Base-by-base conservation (phyloP, 139 green algal species). In the Diplosphaera chodatii region DNA sequence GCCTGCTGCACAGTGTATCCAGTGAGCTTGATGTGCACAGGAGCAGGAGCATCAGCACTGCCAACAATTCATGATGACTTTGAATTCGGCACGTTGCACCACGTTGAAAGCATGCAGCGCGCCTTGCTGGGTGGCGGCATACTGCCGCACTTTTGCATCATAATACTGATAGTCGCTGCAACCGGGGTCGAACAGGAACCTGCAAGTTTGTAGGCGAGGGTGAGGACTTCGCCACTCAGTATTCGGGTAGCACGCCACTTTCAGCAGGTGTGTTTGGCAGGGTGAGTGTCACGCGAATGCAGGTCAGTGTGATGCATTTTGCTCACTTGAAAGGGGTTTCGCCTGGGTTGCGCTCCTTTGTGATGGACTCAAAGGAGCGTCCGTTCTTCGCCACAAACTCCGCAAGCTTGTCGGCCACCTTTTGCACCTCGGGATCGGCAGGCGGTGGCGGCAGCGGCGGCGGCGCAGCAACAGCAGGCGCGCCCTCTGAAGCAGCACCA, bases 311-410 rank as follows among this genome's bases (percentile, higher is more conserved):
- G n/a, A n/a, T n/a, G n/a, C n/a, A n/a, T n/a, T n/a, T n/a, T n/a
- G 10, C 48, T 59, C 66, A 90, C 87, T 80, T 91, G 74, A 92
- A 91, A 0, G 84, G 78, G 1, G 78, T 79, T 32, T 87, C 78
- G 21, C 34, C 70, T 28, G 82, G 79, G 74, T 93, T 93, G 5
- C 78, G 74, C 41, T 89, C 71, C 15, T 78, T 69, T 0, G 87
- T 93, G 71, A 91, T 77, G 27, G 86, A 78, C 73, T 93, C 87
- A 68, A 86, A 91, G 23, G 78, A 72, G 22, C 76, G 65, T 4
- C 87, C 87, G 65, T 91, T 89, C 76, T 89, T 86, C 0, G 86
- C 83, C 23, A 93, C 87, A 64, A 90, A 93, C 22, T 89, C 86
- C 1, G 87, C 87, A 32, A 93, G 78, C 77, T 89, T 89, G 15